These are phyloP conservation scores for Hypoxylon rubiginosum DNA, from an alignment of 2,329 filamentous ascomycete genomes.

Conservation along the genomic window DNA sequence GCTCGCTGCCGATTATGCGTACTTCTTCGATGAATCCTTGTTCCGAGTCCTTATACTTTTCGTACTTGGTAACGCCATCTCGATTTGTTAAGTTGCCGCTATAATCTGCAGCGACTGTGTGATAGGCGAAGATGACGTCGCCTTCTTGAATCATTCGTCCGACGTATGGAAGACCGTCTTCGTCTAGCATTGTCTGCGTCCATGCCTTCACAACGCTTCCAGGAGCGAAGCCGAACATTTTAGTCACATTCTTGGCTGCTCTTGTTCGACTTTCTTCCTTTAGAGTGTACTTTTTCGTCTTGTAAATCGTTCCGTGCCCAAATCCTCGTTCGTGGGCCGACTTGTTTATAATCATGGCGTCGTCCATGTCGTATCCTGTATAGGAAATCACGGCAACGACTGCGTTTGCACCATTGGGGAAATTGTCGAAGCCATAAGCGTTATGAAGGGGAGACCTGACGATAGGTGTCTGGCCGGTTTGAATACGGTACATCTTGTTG, in stretches of 20 bases:
- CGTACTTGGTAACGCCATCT: constrained; percentile 86
- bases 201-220: constrained; percentile 78
- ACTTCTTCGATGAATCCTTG: constrained; percentile 92
- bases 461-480: constrained; percentile 95
- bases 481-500: constrained; percentile 95
- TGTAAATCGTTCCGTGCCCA: constrained; percentile 96
- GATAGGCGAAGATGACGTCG: constrained; percentile 88
- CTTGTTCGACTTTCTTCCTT: constrained; percentile 81
- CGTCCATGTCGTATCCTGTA: constrained; percentile 99
- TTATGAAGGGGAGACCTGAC: constrained; percentile 94
- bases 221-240: constrained; percentile 92
- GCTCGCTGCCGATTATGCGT: constrained; percentile 87
- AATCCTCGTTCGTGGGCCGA: constrained; percentile 96
- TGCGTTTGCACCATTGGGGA: constrained; percentile 95
- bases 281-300: constrained; percentile 91
- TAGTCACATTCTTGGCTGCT: constrained; percentile 77
- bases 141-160: constrained; percentile 84
- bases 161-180: constrained; percentile 87
- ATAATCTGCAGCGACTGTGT: constrained; percentile 86
- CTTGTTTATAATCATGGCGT: constrained; percentile 99
- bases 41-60: constrained; percentile 95
- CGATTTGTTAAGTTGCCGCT: constrained; percentile 84
- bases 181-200: constrained; percentile 80
- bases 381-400: constrained; percentile 98
- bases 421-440: constrained; percentile 96